Base-by-base conservation (phyloP, 148 eudicot genomes). In the Chenopodium berlandieri region DNA sequence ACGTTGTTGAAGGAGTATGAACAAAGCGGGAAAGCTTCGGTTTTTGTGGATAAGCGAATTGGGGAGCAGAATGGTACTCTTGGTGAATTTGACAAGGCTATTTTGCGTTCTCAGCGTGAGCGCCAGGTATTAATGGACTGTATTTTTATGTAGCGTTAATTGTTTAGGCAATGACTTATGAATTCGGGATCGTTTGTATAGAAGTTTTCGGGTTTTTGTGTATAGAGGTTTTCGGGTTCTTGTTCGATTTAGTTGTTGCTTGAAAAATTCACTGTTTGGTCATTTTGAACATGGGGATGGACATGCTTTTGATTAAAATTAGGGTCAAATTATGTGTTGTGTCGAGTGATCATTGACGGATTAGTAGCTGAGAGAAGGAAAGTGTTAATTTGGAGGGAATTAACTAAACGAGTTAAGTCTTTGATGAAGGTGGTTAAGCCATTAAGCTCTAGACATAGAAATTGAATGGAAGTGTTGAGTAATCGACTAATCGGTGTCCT, bases 101-200 rank as follows among this genome's bases (percentile, higher is more conserved):
- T 96, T 80, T 68, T 96, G 85, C 93, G 99, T 84, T 89, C 99
- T 1, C 99, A 96, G 83, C 98, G 94, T 7, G 95, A 91, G 81
- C 88, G 93, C 31, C 97, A 91, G 95, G 99, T 96, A 78, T 23
- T 32, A 32, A n/a, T 50, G 2, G 50, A 47, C 60, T 54, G 0
- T 1, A 13, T 54, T 54, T 14, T 34, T 2, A 13, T 12, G 60
- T 14, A 13, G 22, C 16, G 20, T 54, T 56, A 56, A 17, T 56
- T 4, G 62, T 56, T 40, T 40, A 40, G 44, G 44, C 44, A 40
- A 6, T 40, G 44, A 4, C 44, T 40, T 40, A 40, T 40, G 44
- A 40, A 40, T 6, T 40, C 44, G 44, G 44, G 8, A 5, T 40
- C 44, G 44, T 40, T 7, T 40, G 44, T 40, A 5, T 40, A 40